phyloP scores from a whole-genome alignment of 345 rosid genomes.

The Turritis glabra region DNA sequence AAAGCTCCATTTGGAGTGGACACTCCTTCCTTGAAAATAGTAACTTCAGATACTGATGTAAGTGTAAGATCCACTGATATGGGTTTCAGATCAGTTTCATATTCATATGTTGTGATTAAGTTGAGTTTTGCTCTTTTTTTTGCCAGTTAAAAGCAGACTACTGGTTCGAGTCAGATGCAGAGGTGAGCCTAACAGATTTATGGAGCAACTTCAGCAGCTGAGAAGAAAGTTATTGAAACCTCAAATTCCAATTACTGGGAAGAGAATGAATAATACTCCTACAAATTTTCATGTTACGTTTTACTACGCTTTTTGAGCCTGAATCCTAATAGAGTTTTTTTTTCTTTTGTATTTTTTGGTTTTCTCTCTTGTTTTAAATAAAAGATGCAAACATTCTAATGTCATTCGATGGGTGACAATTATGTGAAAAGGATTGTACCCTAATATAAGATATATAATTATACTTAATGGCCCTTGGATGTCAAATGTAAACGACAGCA shows the following conservation, averaged over 20 bases:
- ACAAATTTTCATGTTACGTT: constrained; percentile 8
- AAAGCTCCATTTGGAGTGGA: constrained; percentile 26
- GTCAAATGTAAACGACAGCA: not conserved
- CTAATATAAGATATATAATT: not conserved
- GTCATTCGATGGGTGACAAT: not conserved
- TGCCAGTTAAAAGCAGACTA: constrained; percentile 63
- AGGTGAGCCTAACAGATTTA: constrained; percentile 55
- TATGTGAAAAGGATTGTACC: constrained; percentile 14
- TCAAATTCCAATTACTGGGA: constrained; percentile 1
- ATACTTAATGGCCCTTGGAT: constrained; percentile 6
- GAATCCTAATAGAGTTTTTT: constrained; percentile 1
- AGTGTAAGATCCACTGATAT: constrained; percentile 28
- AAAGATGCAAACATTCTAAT: constrained; percentile 19
- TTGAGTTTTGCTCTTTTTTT: constrained; percentile 9
- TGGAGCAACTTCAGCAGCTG: constrained; percentile 48
- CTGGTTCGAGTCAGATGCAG: constrained; percentile 62
- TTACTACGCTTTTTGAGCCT: constrained; percentile 12
- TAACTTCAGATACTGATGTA: constrained; percentile 56
- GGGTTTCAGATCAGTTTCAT: not conserved
- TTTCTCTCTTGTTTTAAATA: not conserved
- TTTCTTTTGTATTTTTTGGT: not conserved
- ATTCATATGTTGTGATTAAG: not conserved
- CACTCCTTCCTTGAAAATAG: constrained; percentile 57
- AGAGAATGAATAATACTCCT: constrained; percentile 4
- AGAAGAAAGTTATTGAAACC: constrained; percentile 21